Conservation (phyloP, 2,329 filamentous ascomycete species). For the Epichloe brachyelytri region DNA sequence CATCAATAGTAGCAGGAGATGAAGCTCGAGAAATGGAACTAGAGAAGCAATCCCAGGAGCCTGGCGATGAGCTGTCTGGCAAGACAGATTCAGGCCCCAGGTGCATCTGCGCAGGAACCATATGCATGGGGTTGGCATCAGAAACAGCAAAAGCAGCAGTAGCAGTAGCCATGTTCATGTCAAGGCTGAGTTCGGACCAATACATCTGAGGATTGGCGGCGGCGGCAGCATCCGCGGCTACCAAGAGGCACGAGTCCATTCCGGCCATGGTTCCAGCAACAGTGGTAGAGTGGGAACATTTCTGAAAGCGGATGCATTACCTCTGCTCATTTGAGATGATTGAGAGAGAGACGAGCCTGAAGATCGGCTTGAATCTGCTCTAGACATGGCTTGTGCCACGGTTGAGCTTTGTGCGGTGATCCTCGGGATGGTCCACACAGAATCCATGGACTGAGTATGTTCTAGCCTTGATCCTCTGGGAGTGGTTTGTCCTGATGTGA, state of each 20-base stretch:
- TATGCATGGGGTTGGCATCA: slow-evolving; percentile 34
- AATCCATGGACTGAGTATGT: slow-evolving; percentile 32
- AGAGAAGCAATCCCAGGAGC: slow-evolving; percentile 40
- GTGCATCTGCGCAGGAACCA: slow-evolving; percentile 43
- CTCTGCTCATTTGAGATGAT: slow-evolving; percentile 37
- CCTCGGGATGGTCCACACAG: slow-evolving; percentile 33
- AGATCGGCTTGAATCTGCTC: slow-evolving; percentile 25
- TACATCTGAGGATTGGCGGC: slow-evolving; percentile 36
- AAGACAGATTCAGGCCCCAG: slow-evolving; percentile 38
- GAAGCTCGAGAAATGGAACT: slow-evolving; percentile 39
- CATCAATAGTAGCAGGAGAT: slow-evolving; percentile 36
- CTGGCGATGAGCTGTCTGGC: slow-evolving; percentile 35
- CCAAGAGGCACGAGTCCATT: slow-evolving; percentile 37
- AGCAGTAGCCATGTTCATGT: slow-evolving; percentile 29
- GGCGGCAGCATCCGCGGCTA: slow-evolving; percentile 32
- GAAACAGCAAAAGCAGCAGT: slow-evolving; percentile 29
- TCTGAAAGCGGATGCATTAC: slow-evolving; percentile 33
- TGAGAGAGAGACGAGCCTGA: slow-evolving; percentile 34
- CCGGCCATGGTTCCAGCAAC: slow-evolving; percentile 28
- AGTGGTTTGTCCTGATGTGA: slow-evolving; percentile 41
- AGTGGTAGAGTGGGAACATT: slow-evolving; percentile 24
- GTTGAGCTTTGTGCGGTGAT: slow-evolving; percentile 18
- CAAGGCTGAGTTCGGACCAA: slow-evolving; percentile 34
- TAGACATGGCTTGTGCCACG: slow-evolving; percentile 26
- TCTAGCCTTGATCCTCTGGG: slow-evolving; percentile 35